Percentiles rank a stretch among this genome's conserved stretches.
phyloP scores from a whole-genome alignment of 2,329 filamentous ascomycete genomes.

The Fusarium robinianum region DNA sequence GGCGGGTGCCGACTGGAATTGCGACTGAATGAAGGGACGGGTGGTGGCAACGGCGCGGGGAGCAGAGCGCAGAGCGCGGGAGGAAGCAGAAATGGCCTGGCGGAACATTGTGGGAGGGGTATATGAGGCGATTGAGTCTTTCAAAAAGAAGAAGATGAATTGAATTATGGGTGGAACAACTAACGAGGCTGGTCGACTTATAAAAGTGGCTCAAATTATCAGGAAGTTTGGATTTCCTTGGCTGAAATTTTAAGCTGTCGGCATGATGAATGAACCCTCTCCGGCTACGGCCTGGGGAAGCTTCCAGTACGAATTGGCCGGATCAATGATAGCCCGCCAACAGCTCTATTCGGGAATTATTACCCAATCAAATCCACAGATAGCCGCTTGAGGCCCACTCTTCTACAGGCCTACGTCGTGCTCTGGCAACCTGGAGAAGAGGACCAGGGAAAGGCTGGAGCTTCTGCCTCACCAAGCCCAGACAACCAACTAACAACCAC shows the following conservation, averaged over 20 bases:
- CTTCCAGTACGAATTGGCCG: conserved; percentile 29
- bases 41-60: conserved; percentile 43
- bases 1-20: conserved; percentile 45
- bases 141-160: conserved; percentile 5
- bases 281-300: conserved; percentile 34
- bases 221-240: conserved; percentile 34
- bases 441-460: conserved; percentile 29
- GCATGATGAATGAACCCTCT: conserved; percentile 33
- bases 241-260: conserved; percentile 40
- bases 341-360: conserved; percentile 9
- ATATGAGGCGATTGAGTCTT: conserved; percentile 7
- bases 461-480: conserved; percentile 26
- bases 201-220: conserved; percentile 30
- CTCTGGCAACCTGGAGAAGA: conserved; percentile 44
- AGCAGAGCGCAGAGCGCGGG: conserved; percentile 50
- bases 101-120: conserved; percentile 51
- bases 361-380: conserved; percentile 18
- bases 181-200: conserved; percentile 22
- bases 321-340: conserved; percentile 40
- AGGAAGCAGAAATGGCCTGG: conserved; percentile 49
- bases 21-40: conserved; percentile 44
- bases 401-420: conserved; percentile 40
- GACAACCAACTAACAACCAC: conserved; percentile 24
- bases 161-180: conserved; percentile 9
- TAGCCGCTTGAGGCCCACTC: conserved; percentile 19